These are phyloP conservation scores for Madurella fahalii DNA, from an alignment of 2,329 filamentous ascomycete genomes.

Conservation along the genomic window DNA sequence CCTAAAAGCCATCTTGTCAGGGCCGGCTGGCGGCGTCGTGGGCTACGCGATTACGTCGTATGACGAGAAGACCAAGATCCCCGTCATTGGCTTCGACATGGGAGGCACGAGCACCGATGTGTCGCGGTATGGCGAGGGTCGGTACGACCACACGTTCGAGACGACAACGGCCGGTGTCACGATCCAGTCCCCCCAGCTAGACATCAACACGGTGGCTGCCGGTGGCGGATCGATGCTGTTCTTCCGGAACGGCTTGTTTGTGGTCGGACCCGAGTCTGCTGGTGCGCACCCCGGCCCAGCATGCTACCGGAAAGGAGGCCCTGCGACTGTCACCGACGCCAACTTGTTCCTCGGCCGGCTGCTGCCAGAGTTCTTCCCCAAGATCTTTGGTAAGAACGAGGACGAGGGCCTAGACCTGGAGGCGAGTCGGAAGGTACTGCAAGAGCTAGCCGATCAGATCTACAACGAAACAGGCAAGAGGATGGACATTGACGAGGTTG, in stretches of 20 bases:
- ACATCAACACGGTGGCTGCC: constrained; percentile 93
- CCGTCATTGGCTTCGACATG: constrained; percentile 96
- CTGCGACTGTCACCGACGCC: constrained; percentile 88
- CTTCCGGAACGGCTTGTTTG: constrained; percentile 84
- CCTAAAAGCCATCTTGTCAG: constrained; percentile 78
- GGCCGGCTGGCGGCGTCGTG: constrained; percentile 88
- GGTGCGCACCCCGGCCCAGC: constrained; percentile 86
- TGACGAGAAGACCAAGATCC: constrained; percentile 73
- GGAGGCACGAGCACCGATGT: constrained; percentile 91
- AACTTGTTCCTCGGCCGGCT: constrained; percentile 82
- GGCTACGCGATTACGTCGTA: constrained; percentile 91
- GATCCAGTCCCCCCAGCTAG: constrained; percentile 85
- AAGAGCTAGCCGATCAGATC: constrained; percentile 71
- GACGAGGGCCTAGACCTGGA: constrained; percentile 73
- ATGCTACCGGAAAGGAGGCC: constrained; percentile 86
- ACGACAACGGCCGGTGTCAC: constrained; percentile 92
- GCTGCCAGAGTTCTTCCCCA: constrained; percentile 87
- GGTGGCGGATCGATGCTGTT: constrained; percentile 82
- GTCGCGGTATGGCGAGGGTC: constrained; percentile 76
- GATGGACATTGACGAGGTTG: constrained; percentile 79
- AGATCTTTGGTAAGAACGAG: constrained; percentile 90
- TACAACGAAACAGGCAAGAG: constrained; percentile 68
- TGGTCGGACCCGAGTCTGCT: constrained; percentile 85
- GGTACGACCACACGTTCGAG: constrained; percentile 91
- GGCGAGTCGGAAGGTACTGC: constrained; percentile 70